Evolutionary conservation across 306 rosid species (phyloP).

Genomic region (Quercus aquifolioides): DNA sequence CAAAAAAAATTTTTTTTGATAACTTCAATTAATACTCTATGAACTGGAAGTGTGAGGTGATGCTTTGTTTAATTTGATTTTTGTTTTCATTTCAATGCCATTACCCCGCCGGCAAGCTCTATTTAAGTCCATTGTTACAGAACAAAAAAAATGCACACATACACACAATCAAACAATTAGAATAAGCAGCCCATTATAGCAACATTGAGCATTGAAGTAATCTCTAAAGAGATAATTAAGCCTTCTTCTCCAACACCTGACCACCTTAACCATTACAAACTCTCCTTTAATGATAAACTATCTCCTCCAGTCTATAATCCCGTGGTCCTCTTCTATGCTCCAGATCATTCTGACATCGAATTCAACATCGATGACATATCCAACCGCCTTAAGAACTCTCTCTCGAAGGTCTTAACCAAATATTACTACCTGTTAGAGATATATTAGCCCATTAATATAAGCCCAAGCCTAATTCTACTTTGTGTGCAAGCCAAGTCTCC

Average conservation of each 20-base stretch:
- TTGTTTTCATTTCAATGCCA: not conserved
- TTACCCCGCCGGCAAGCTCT: not conserved
- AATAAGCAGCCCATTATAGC: not conserved
- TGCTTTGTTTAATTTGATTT: not conserved
- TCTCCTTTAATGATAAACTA: conserved; percentile 45
- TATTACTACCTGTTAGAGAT: conserved; percentile 39
- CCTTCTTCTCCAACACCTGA: conserved; percentile 41
- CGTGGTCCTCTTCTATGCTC: conserved; percentile 29
- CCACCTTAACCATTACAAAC: conserved; percentile 39
- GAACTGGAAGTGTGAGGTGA: not conserved
- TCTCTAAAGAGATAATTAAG: conserved; percentile 35
- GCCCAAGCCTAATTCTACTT: no score
- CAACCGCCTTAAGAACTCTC: conserved; percentile 37
- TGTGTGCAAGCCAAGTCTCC: no score
- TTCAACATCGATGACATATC: conserved; percentile 17
- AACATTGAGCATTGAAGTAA: conserved; percentile 4
- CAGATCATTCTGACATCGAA: not conserved
- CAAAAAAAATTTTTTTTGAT: no score
- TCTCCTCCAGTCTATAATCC: conserved; percentile 38
- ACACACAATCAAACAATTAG: not conserved
- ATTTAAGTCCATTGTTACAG: not conserved
- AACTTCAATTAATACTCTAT: not conserved
- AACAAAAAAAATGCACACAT: not conserved
- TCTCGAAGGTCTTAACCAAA: conserved; percentile 33
- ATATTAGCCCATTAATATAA: no score